A percentile compares a stretch with the other conserved stretches of the same genome.
These are phyloP conservation scores for Verbena officinalis DNA, from an alignment of 257 asterid genomes.

Conservation along the genomic window DNA sequence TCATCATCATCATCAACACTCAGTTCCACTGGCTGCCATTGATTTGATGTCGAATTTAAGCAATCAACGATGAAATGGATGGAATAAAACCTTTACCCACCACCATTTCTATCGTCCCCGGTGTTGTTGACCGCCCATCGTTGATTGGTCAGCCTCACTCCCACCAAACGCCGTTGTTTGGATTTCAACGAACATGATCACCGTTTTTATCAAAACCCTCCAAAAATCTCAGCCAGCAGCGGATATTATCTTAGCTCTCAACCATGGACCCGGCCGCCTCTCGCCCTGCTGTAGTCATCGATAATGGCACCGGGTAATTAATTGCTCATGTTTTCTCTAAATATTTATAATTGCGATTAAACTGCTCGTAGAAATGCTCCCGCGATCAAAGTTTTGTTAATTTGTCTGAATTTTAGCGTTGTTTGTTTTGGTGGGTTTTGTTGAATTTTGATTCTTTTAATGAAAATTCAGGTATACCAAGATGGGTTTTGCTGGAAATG, in stretches of 20 bases:
- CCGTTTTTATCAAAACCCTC: conserved; percentile 44
- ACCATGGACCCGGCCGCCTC: conserved; percentile 81
- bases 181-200: conserved; percentile 57
- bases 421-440: conserved; percentile 14
- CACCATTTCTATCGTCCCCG: conserved; percentile 14
- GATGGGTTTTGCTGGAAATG: conserved; percentile 98
- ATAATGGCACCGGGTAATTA: conserved; percentile 90
- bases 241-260: conserved; percentile 26
- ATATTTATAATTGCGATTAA: conserved; percentile 9
- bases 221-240: conserved; percentile 48
- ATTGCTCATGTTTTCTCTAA: background rate
- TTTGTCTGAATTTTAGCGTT: conserved; percentile 6
- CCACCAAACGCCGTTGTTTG: conserved; percentile 44
- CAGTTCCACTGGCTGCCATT: background rate
- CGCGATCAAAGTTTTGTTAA: conserved; percentile 13
- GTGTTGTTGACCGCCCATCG: conserved; percentile 20
- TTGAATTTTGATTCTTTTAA: background rate
- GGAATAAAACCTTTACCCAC: conserved; percentile 31
- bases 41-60: conserved; percentile 26
- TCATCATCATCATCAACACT: conserved; percentile 5
- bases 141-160: conserved; percentile 37
- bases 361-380: conserved; percentile 40
- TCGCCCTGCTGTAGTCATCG: conserved; percentile 93
- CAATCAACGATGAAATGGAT: conserved; percentile 39
- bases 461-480: conserved; percentile 65